Percentiles rank a stretch among this genome's conserved stretches.
These are phyloP conservation scores for Symmetrospora coprosmae DNA, from an alignment of 768 basidiomycete species.

Conservation along the genomic window DNA sequence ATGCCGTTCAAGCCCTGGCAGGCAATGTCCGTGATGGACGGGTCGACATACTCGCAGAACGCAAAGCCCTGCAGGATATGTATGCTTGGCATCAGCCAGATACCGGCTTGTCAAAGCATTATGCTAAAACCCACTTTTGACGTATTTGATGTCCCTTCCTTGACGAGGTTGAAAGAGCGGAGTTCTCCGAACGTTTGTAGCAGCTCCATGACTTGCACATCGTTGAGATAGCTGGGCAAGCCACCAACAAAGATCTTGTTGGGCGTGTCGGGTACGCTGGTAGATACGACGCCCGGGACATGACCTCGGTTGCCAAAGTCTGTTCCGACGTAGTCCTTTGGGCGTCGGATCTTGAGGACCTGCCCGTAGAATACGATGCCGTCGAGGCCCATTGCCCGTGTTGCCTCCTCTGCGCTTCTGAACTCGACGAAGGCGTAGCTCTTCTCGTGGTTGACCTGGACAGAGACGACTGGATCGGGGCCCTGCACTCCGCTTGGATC, in stretches of 20 bases:
- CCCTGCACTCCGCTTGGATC: constrained; percentile 48
- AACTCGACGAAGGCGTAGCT: constrained; percentile 99
- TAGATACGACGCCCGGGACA: constrained; percentile 89
- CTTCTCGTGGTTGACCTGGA: constrained; percentile 96
- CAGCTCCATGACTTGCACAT: constrained; percentile 96
- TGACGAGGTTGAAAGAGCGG: constrained; percentile 92
- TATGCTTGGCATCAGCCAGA: neutral
- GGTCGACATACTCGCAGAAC: constrained; percentile 95
- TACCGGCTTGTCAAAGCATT: neutral
- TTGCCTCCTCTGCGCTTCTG: constrained; percentile 90
- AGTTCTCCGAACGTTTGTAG: constrained; percentile 95
- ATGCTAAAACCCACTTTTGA: constrained; percentile 49
- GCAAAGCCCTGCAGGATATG: constrained; percentile 68
- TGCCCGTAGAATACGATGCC: constrained; percentile 89
- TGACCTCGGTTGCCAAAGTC: constrained; percentile 52
- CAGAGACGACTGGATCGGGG: constrained; percentile 69
- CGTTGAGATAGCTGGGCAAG: constrained; percentile 83
- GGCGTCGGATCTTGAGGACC: constrained; percentile 92
- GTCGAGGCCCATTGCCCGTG: constrained; percentile 91
- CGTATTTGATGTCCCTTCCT: constrained; percentile 73
- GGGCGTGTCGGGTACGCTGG: constrained; percentile 88
- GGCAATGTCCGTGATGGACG: constrained; percentile 76
- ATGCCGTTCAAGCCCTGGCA: constrained; percentile 93
- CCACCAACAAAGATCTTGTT: constrained; percentile 98
- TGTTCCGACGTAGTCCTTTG: constrained; percentile 84